These are phyloP conservation scores for Globisporangium splendens DNA, from an alignment of 352 stramenopile species.

Conservation along the genomic window DNA sequence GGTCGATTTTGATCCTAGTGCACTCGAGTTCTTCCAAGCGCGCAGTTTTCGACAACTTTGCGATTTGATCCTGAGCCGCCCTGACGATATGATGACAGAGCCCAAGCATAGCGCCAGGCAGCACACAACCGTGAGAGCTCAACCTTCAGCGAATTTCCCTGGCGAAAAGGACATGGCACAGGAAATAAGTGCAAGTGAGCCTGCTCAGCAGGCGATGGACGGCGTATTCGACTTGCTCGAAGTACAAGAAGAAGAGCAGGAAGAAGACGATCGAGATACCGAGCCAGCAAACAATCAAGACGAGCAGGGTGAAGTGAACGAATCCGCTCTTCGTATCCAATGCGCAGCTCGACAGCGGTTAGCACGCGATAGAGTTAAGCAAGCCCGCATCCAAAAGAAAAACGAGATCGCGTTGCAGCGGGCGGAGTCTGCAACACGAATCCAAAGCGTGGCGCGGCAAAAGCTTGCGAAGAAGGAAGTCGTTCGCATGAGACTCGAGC, in stretches of 20 bases:
- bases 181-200: too few relatives aligned
- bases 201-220: too few relatives aligned
- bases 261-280: neutral
- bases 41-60: slow-evolving; percentile 52
- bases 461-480: slow-evolving; percentile 40
- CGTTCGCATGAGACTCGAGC: slow-evolving; percentile 20
- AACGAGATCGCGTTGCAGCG: slow-evolving; percentile 3
- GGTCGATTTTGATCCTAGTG: slow-evolving; percentile 47
- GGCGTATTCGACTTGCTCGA: slow-evolving; percentile 11
- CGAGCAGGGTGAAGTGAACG: neutral
- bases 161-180: too few relatives aligned
- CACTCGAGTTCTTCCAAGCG: slow-evolving; percentile 35
- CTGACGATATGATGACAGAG: slow-evolving; percentile 53
- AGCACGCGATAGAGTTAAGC: slow-evolving; percentile 25
- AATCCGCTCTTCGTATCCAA: slow-evolving; percentile 44
- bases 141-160: too few relatives aligned
- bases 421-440: slow-evolving; percentile 18
- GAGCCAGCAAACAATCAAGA: neutral
- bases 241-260: neutral
- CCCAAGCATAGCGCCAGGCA: slow-evolving; percentile 4
- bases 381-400: slow-evolving; percentile 22
- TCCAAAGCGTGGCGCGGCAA: slow-evolving; percentile 41
- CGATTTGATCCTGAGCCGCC: slow-evolving; percentile 51
- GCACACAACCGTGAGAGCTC: neutral
- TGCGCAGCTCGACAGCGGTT: slow-evolving; percentile 36